Evolutionary conservation across 2,329 filamentous ascomycete species (phyloP).

Genomic region (Pseudopithomyces chartarum): DNA sequence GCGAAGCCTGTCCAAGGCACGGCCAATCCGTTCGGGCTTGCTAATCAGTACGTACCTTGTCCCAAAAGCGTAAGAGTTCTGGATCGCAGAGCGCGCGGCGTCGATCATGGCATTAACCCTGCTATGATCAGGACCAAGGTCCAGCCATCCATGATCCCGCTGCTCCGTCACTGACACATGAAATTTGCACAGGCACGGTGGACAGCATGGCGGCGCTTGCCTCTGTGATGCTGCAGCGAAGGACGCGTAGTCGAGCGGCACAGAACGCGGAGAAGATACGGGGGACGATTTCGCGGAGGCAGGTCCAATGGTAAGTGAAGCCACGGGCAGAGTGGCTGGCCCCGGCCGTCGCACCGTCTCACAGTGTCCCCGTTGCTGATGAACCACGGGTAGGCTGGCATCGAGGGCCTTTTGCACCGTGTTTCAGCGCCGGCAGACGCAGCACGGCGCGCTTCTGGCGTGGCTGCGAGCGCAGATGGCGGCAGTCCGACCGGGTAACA

Average conservation of each 20-base stretch:
- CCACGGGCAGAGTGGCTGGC: conserved; percentile 31
- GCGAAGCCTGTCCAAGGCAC: conserved; percentile 61
- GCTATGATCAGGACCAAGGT: conserved; percentile 16
- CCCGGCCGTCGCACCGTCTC: conserved; percentile 28
- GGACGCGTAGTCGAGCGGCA: conserved; percentile 53
- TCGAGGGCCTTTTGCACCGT: conserved; percentile 72
- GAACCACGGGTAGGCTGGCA: conserved; percentile 60
- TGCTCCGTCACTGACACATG: neutral
- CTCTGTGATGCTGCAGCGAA: conserved; percentile 65
- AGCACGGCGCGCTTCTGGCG: conserved; percentile 64
- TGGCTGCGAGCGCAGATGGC: conserved; percentile 63
- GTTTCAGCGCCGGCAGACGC: conserved; percentile 72
- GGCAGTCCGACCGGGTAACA: conserved; percentile 29
- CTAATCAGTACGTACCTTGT: conserved; percentile 58
- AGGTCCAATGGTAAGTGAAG: conserved; percentile 67
- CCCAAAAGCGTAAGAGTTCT: conserved; percentile 19
- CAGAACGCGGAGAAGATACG: conserved; percentile 47
- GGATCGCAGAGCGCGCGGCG: conserved; percentile 22
- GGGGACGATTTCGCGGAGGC: conserved; percentile 62
- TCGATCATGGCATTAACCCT: conserved; percentile 27
- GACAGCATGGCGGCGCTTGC: conserved; percentile 68
- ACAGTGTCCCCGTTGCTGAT: conserved; percentile 16
- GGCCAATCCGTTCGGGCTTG: conserved; percentile 64
- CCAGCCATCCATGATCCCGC: no score
- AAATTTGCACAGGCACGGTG: conserved; percentile 62